Base-by-base conservation (phyloP, 352 stramenopile genomes). In the Globisporangium sylvaticum region DNA sequence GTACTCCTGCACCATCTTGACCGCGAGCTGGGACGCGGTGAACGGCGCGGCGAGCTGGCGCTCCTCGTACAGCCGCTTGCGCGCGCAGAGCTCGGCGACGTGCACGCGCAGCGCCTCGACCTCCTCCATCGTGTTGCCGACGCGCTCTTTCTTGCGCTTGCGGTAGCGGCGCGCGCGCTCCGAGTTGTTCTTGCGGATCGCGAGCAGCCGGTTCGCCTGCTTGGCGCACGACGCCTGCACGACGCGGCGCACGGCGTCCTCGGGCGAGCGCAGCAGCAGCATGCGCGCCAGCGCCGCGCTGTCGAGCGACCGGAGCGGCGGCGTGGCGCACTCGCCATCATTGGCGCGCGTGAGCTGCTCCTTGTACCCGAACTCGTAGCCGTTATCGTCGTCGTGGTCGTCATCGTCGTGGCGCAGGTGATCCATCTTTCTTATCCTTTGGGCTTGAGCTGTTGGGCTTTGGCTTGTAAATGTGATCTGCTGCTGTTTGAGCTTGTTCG, bases 1-100 rank as follows among this genome's bases (percentile, higher is more conserved):
- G 62, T 82, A 82, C 55, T 82, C 73, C 44, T 73, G 69, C 57
- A 77, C 68, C 15, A 79, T 68, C 20, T 58, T 68, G 27, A 78
- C 59, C 32, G 75, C 73, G 44, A 66, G 27, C 15, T 58, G 62
- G 22, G 58, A 62, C 15, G 53, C 32, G 6, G 72, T 64, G 27
- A 56, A 60, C 14, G 73, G 62, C 48, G 56, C 62, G 5, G 39
- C 61, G 34, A 79, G 60, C 37, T 39, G 12, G 32, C 58, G 64
- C 52, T 72, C 62, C 3, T 61, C 55, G 56, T 63, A 60, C 57
- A 82, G 52, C 32, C 66, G 62, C 14, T 68, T 65, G 55, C 67
- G 29, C 24, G 44, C 65, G 29, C 67, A 48, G 18, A 82, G 75
- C 24, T 62, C 67, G 22, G 62, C 64, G 31, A 82, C 67, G 20